These are phyloP conservation scores for Mycocentrospora acerina DNA, from an alignment of 2,329 filamentous ascomycete genomes.

Conservation along the genomic window DNA sequence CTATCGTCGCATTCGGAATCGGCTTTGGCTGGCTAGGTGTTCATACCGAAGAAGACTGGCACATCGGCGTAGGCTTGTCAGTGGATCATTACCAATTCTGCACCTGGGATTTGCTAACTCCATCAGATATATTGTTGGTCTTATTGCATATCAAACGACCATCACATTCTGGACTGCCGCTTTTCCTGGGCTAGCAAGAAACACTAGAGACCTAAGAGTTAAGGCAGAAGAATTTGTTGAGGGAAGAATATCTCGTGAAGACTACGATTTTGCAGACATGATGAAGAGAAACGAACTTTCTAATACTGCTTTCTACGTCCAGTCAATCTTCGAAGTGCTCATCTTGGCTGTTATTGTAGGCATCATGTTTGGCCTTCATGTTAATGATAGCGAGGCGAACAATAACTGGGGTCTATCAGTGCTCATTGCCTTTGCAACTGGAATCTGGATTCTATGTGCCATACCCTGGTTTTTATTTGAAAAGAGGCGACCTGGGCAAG, in stretches of 20 bases:
- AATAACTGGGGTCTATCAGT: constrained; percentile 69
- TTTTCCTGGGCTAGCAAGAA: constrained; percentile 59
- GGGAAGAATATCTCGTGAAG: constrained; percentile 57
- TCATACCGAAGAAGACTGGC: constrained; percentile 61
- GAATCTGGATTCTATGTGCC: constrained; percentile 64
- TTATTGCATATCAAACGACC: constrained; percentile 67
- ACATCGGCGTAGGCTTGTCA: constrained; percentile 56
- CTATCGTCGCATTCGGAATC: constrained; percentile 54
- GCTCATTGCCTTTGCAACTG: constrained; percentile 65
- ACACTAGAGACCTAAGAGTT: constrained; percentile 54
- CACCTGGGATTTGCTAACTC: background rate
- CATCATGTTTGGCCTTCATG: constrained; percentile 58
- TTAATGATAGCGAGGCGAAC: constrained; percentile 59
- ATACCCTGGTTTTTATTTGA: constrained; percentile 69
- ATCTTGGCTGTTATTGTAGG: constrained; percentile 29
- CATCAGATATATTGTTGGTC: constrained; percentile 61
- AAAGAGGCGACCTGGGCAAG: constrained; percentile 62
- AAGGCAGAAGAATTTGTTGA: constrained; percentile 50
- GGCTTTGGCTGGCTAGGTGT: constrained; percentile 69
- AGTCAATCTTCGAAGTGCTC: constrained; percentile 62
- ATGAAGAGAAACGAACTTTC: constrained; percentile 64
- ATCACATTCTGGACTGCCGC: constrained; percentile 69
- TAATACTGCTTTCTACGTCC: constrained; percentile 65
- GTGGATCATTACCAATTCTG: background rate
- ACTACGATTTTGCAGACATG: constrained; percentile 55